Percentiles rank a stretch among this genome's conserved stretches.
These are phyloP conservation scores for Pythium sp. DNA, from an alignment of 352 stramenopile genomes.

Conservation along the genomic window DNA sequence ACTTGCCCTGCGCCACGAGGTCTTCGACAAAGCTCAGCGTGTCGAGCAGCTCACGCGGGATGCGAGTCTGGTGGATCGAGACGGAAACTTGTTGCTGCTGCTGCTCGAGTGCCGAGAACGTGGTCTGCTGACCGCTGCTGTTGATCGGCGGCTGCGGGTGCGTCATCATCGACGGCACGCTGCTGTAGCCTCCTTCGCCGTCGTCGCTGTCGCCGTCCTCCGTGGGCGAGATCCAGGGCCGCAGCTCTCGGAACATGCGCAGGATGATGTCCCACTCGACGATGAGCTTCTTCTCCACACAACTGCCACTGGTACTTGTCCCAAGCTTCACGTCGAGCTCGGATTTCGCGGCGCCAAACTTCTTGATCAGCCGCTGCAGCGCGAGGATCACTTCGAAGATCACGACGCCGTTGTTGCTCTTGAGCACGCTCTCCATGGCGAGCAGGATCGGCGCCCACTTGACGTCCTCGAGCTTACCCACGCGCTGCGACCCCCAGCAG, in stretches of 20 bases:
- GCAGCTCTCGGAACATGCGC: slow-evolving; percentile 62
- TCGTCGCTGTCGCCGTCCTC: slow-evolving; percentile 33
- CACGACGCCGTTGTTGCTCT: slow-evolving; percentile 73
- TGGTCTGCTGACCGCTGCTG: slow-evolving; percentile 2
- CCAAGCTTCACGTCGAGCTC: slow-evolving; percentile 11
- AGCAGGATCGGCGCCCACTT: slow-evolving; percentile 72
- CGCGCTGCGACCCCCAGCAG: slow-evolving; percentile 81
- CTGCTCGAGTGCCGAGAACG: slow-evolving; percentile 4
- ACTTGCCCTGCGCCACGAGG: slow-evolving; percentile 51
- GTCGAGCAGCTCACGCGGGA: slow-evolving; percentile 76
- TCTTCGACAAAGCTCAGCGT: slow-evolving; percentile 75
- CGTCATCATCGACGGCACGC: slow-evolving; percentile 24
- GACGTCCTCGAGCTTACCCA: slow-evolving; percentile 69
- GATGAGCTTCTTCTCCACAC: slow-evolving; percentile 34
- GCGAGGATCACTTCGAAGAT: slow-evolving; percentile 88
- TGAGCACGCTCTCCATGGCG: slow-evolving; percentile 54
- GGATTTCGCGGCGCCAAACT: slow-evolving; percentile 53
- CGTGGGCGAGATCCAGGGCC: slow-evolving; percentile 64
- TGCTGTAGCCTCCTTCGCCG: slow-evolving; percentile 13
- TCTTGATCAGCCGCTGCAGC: slow-evolving; percentile 84
- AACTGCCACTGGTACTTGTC: not conserved
- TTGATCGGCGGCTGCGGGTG: slow-evolving; percentile 11
- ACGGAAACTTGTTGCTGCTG: slow-evolving; percentile 34
- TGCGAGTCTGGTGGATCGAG: slow-evolving; percentile 67
- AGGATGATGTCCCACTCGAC: slow-evolving; percentile 88